Conservation (phyloP, 805 yeast species). For the Lipomyces sp. region DNA sequence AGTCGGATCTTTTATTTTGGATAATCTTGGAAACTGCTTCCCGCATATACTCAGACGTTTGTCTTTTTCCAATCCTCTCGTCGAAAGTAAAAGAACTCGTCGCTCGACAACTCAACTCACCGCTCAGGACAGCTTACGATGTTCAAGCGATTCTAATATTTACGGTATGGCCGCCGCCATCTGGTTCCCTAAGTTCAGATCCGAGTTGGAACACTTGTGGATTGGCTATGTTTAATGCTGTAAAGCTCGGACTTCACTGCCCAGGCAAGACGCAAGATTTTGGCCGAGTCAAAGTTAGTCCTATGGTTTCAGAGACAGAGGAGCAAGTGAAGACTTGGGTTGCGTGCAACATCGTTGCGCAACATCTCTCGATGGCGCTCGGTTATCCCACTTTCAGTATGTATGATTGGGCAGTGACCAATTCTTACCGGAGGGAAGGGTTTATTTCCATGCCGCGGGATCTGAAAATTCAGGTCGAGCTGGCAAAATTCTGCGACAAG, state of each 20-base stretch:
- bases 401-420: constrained; percentile 71
- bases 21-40: constrained; percentile 84
- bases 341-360: constrained; percentile 88
- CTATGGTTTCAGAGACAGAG: constrained; percentile 48
- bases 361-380: constrained; percentile 85
- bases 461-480: constrained; percentile 77
- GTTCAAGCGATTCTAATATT: constrained; percentile 90
- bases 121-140: constrained; percentile 81
- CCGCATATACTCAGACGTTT: constrained; percentile 58
- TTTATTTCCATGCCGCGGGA: constrained; percentile 56
- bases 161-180: constrained; percentile 95
- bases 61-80: constrained; percentile 29
- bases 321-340: constrained; percentile 93
- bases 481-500: constrained; percentile 85
- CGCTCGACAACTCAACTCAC: constrained; percentile 33
- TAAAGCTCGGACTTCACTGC: constrained; percentile 86
- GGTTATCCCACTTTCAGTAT: constrained; percentile 94
- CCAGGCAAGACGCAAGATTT: constrained; percentile 64
- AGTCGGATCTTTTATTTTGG: constrained; percentile 93
- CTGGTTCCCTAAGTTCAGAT: constrained; percentile 93
- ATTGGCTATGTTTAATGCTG: constrained; percentile 89
- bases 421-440: constrained; percentile 56
- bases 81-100: constrained; percentile 27
- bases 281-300: constrained; percentile 52
- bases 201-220: constrained; percentile 96